Evolutionary conservation across 2,329 filamentous ascomycete genomes (phyloP), one percentile per base, ranked within the genome.

Genomic region (Cladosporium sp.): DNA sequence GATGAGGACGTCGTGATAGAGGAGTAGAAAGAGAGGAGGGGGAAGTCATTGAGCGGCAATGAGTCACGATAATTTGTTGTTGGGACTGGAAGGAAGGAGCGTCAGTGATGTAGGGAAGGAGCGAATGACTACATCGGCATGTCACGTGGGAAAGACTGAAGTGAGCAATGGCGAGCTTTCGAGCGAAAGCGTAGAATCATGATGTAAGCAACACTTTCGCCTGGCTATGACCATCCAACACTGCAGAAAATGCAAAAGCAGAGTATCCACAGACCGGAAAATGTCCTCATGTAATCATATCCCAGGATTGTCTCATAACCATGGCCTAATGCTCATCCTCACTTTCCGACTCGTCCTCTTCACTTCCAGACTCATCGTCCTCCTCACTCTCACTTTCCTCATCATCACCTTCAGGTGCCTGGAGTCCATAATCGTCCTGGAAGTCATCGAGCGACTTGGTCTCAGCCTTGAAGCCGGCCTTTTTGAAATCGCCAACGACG

Each of bases 391-490:
- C 81, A 0, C 83, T 82, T 0, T 81, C 79, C 0, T 80, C 78
- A 0, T 83, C 83, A 2, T 84, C 84, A 3, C 84, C 83, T 0
- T 80, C 84, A 3, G 81, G 82, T 2, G 80, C 80, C 70, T 88
- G 82, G 47, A 97, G 75, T 0, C 93, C 93, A 70, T 97, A 97
- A 67, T 91, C 90, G 62, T 97, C 90, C 71, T 95, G 85, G 73
- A 96, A 97, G 66, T 89, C 82, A 40, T 86, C 84, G 50, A 97
- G 79, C 25, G 87, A 80, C 68, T 87, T 86, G 37, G 89, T 81
- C 68, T 90, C 82, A 0, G 88, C 87, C 71, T 86, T 87, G 78
- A 96, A 99, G 0, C 91, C 91, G 57, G 85, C 86, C 1, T 77
- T 78, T 64, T 84, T 81, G 66, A 97, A 90, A 1, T 88, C 86